Evolutionary conservation across 495 filamentous ascomycete genomes (phyloP).

Genomic region (Podospora bellae-mahoneyi): DNA sequence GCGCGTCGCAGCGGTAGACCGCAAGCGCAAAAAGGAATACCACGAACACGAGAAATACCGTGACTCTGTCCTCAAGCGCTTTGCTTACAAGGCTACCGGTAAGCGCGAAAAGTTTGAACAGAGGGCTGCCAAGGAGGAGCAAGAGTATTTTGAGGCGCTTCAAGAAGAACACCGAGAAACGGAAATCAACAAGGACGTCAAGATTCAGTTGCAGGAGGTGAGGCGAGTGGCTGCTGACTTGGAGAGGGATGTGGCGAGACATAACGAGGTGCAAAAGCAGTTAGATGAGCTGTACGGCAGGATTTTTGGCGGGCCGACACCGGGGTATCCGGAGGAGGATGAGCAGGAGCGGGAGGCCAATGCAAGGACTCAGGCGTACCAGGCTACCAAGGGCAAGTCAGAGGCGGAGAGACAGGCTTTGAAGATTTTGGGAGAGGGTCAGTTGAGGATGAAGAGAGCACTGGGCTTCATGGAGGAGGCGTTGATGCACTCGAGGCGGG

Average conservation of each 20-base stretch:
- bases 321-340: slow-evolving; percentile 48
- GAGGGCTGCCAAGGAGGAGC: slow-evolving; percentile 47
- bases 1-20: slow-evolving; percentile 26
- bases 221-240: slow-evolving; percentile 24
- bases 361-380: slow-evolving; percentile 23
- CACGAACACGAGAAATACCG: slow-evolving; percentile 49
- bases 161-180: slow-evolving; percentile 39
- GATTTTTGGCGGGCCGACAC: slow-evolving; percentile 47
- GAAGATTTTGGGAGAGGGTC: slow-evolving; percentile 29
- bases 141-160: slow-evolving; percentile 46
- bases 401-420: slow-evolving; percentile 29
- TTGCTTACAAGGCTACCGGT: slow-evolving; percentile 44
- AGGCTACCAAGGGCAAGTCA: slow-evolving; percentile 23
- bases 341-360: slow-evolving; percentile 29
- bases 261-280: slow-evolving; percentile 36
- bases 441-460: slow-evolving; percentile 25
- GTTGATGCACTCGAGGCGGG: slow-evolving; percentile 23
- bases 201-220: slow-evolving; percentile 28
- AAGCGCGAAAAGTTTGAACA: slow-evolving; percentile 41
- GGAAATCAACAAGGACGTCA: slow-evolving; percentile 33
- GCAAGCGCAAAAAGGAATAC: slow-evolving; percentile 38
- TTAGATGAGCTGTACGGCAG: slow-evolving; percentile 39
- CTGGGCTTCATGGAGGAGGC: slow-evolving; percentile 35
- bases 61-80: slow-evolving; percentile 44
- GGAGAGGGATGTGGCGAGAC: slow-evolving; percentile 27